Evolutionary conservation across 2,329 filamentous ascomycete genomes (phyloP).

Genomic region (Colletotrichum tabaci): DNA sequence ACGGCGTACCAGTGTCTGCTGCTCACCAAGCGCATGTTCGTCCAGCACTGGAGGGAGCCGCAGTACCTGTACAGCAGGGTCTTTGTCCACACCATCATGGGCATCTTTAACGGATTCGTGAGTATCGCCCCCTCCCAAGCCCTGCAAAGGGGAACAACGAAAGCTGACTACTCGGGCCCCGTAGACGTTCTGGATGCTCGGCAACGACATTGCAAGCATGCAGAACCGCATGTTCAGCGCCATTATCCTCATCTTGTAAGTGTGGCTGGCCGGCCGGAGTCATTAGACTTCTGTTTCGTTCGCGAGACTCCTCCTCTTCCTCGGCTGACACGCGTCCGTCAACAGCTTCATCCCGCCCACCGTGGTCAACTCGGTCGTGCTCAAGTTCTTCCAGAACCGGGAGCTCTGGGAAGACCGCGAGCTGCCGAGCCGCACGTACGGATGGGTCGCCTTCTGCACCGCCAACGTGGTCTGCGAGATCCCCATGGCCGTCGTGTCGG

Average conservation of each 20-base stretch:
- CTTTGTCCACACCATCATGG: slow-evolving; percentile 79
- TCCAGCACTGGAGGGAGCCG: slow-evolving; percentile 82
- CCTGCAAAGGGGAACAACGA: too few relatives aligned
- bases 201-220: slow-evolving; percentile 76
- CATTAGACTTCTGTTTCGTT: too few relatives aligned
- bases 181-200: slow-evolving; percentile 79
- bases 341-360: slow-evolving; percentile 74
- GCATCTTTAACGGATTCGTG: slow-evolving; percentile 79
- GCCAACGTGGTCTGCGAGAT: slow-evolving; percentile 82
- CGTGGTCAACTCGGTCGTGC: slow-evolving; percentile 80
- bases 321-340: background rate
- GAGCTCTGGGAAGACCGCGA: slow-evolving; percentile 82
- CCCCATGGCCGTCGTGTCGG: slow-evolving; percentile 75
- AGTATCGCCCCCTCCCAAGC: background rate
- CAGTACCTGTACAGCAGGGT: slow-evolving; percentile 84
- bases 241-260: slow-evolving; percentile 69
- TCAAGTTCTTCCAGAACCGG: slow-evolving; percentile 84
- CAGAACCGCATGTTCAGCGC: slow-evolving; percentile 84
- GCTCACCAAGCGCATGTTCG: slow-evolving; percentile 79
- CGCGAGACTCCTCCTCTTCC: too few relatives aligned
- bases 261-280: background rate
- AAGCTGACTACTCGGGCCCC: slow-evolving; percentile 50
- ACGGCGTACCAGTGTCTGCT: slow-evolving; percentile 73
- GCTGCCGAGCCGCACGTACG: slow-evolving; percentile 81
- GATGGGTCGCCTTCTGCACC: slow-evolving; percentile 82